Base-by-base conservation (phyloP, 2,329 filamentous ascomycete genomes). In the Orbilia blumenaviensis region DNA sequence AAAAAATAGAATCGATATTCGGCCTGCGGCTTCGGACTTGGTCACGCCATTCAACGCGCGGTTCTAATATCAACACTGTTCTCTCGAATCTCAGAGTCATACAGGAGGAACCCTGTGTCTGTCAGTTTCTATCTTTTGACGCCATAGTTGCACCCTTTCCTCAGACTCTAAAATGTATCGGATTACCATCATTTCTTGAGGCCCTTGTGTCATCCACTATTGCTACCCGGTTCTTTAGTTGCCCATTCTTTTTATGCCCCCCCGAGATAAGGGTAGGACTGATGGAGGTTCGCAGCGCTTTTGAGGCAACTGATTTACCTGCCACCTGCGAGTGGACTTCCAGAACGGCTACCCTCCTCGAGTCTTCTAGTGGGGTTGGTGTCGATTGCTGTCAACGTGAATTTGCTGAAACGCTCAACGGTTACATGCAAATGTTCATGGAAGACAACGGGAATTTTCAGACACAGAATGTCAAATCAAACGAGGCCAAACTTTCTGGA, bases 341-440 rank as follows among this genome's bases (percentile, higher is more conserved):
- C 10, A 46, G 27, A 14, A 71, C 66, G 6, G 56, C 64, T 2
- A 25, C 34, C 4, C 34, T 64, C 7, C 7, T 64, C 12, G 58
- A 63, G 10, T 9, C n/a, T 14, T 32, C 36, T 12, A 34, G 16
- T 16, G n/a, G 42, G 6, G 3, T 36, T 9, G 23, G 38, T 3
- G 21, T 52, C 23, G 23, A 27, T n/a, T 12, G n/a, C 1, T 21
- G 14, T 18, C 23, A n/a, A 3, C 9, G 21, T 9, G 41, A 50
- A 2, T 50, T 62, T 16, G 18, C 27, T 4, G 34, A 54, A 4
- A 46, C 18, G 3, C 23, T 71, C 7, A 48, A 34, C 18, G 23
- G 48, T 7, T 71, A 48, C 23, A 42, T 64, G 38, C 21, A 38
- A n/a, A n/a, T 56, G 1, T 63, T 71, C 48, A 56, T 71, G 36